phyloP scores from a whole-genome alignment of 2,329 filamentous ascomycete species.

The Capronia americana region DNA sequence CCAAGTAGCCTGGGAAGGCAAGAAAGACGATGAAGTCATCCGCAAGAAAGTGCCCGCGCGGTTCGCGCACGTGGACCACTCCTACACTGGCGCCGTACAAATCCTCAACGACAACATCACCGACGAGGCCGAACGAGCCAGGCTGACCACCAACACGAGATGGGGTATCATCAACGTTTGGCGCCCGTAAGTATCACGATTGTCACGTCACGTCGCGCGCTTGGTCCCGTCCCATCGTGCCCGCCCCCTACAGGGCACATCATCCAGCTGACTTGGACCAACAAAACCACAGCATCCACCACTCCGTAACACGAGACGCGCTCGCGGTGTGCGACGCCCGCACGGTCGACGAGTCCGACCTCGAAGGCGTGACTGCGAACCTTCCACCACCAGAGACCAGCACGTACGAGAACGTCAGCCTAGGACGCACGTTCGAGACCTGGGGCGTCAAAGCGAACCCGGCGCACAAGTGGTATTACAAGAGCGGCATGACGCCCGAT shows the following conservation, averaged over 20 bases:
- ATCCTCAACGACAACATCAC: constrained; percentile 51
- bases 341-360: constrained; percentile 58
- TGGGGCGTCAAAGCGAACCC: constrained; percentile 50
- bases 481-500: constrained; percentile 56
- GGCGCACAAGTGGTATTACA: constrained; percentile 60
- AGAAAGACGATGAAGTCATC: constrained; percentile 44
- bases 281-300: constrained; percentile 40
- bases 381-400: constrained; percentile 49
- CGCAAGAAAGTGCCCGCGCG: constrained; percentile 51
- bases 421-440: constrained; percentile 54
- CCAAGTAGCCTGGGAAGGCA: constrained; percentile 42
- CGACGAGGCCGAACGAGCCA: constrained; percentile 41
- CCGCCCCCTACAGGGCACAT: not conserved
- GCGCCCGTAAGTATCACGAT: constrained; percentile 46
- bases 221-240: not conserved
- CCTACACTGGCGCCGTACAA: constrained; percentile 51
- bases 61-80: constrained; percentile 58
- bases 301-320: constrained; percentile 59
- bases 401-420: not conserved
- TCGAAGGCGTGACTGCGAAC: constrained; percentile 56
- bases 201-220: too few relatives aligned
- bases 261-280: not conserved
- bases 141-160: constrained; percentile 48
- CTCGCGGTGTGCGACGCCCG: constrained; percentile 59
- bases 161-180: constrained; percentile 59